Evolutionary conservation across 179 eudicot species (phyloP).

Genomic region (Carnegiea gigantea): DNA sequence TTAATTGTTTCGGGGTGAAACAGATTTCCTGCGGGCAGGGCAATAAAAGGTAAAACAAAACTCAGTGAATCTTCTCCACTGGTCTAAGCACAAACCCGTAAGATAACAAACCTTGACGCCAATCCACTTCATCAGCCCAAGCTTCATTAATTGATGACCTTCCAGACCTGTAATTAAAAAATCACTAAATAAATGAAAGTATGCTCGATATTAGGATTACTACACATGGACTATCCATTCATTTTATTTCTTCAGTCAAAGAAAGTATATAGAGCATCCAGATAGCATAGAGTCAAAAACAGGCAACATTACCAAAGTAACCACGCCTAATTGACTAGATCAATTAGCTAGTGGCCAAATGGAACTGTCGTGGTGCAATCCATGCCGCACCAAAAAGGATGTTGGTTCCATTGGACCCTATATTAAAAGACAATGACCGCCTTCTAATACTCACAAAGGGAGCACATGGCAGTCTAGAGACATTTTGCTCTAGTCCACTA

Average conservation of each 20-base stretch:
- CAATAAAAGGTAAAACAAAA: conserved; percentile 4
- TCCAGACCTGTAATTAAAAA: conserved; percentile 54
- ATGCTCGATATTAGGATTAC: neutral
- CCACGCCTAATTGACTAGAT: neutral
- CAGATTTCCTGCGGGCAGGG: conserved; percentile 59
- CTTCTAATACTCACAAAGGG: no score
- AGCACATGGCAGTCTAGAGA: no score
- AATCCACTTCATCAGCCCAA: conserved; percentile 62
- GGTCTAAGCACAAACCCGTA: neutral
- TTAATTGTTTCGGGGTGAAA: conserved; percentile 63
- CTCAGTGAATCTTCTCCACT: conserved; percentile 3
- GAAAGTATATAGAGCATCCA: neutral
- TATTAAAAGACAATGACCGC: no score
- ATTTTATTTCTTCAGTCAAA: conserved; percentile 12
- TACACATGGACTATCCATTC: neutral
- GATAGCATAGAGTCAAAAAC: neutral
- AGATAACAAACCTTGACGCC: conserved; percentile 65
- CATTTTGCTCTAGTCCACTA: no score
- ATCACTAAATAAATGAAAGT: neutral
- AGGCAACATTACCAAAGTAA: neutral
- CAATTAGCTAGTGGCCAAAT: neutral
- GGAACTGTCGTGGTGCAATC: neutral
- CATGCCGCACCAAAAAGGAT: neutral
- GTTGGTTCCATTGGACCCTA: no score
- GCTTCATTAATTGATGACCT: conserved; percentile 60